Conservation (phyloP, 805 yeast genomes). For the Ogataea salicorniae region DNA sequence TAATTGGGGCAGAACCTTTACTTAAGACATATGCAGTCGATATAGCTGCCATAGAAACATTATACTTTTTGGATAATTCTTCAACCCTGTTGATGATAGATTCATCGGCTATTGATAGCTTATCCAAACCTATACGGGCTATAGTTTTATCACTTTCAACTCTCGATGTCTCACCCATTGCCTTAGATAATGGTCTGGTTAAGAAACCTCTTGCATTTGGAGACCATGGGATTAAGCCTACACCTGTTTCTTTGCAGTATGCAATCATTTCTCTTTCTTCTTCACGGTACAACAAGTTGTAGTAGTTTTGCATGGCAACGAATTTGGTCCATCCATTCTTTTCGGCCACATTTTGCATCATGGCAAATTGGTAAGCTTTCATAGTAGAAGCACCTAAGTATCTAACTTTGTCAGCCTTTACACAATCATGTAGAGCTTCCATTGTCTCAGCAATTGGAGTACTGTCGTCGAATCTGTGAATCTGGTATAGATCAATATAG, state of each 20-base stretch:
- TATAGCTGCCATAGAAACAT: conserved; percentile 47
- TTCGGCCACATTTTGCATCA: conserved; percentile 51
- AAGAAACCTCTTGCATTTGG: conserved; percentile 51
- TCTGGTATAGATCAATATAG: conserved; percentile 46
- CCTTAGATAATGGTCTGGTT: conserved; percentile 37
- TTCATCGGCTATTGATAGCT: conserved; percentile 22
- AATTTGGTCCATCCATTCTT: conserved; percentile 50
- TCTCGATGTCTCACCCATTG: conserved; percentile 3
- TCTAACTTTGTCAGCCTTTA: conserved; percentile 39
- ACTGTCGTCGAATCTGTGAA: conserved; percentile 45
- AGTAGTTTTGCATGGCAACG: conserved; percentile 49
- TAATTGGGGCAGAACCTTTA: conserved; percentile 51
- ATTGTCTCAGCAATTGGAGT: conserved; percentile 47
- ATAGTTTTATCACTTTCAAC: background rate
- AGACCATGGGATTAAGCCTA: conserved; percentile 56
- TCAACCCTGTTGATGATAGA: conserved; percentile 47
- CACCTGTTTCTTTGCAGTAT: conserved; percentile 44
- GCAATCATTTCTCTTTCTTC: conserved; percentile 57
- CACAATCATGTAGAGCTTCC: conserved; percentile 50
- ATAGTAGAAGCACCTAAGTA: conserved; percentile 59
- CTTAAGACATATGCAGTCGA: conserved; percentile 48
- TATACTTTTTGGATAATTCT: conserved; percentile 41
- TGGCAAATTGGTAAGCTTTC: conserved; percentile 48
- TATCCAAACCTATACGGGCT: conserved; percentile 9
- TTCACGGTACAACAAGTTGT: conserved; percentile 51